These are phyloP conservation scores for Penicillium vulpinum DNA, from an alignment of 2,329 filamentous ascomycete species.

Conservation along the genomic window DNA sequence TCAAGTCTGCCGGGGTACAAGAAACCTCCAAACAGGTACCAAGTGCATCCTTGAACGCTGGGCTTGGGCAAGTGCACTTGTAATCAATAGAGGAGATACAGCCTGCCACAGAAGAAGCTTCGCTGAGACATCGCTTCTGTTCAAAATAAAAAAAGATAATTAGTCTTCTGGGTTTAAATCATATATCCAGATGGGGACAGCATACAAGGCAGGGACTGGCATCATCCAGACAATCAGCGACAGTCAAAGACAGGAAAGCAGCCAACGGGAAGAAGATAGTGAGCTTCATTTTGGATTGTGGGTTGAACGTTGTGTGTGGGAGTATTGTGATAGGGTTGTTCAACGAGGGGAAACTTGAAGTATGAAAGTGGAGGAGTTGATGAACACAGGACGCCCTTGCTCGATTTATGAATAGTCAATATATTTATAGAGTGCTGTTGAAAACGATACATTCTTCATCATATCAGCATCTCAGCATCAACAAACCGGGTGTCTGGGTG, in stretches of 20 bases:
- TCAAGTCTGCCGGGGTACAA: conserved; percentile 17
- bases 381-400: neutral
- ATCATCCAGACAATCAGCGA: conserved; percentile 5
- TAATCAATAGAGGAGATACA: conserved; percentile 17
- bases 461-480: neutral
- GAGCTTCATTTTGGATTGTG: conserved; percentile 18
- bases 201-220: conserved; percentile 17
- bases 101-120: conserved; percentile 15
- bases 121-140: conserved; percentile 16
- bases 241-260: conserved; percentile 17
- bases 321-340: neutral
- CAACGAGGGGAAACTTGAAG: neutral
- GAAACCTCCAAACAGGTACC: conserved; percentile 10
- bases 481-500: conserved; percentile 3
- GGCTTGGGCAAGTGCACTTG: conserved; percentile 20
- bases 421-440: neutral
- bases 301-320: neutral
- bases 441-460: neutral
- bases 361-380: neutral
- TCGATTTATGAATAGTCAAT: conserved; percentile 5
- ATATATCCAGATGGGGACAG: neutral
- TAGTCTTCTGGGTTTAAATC: neutral
- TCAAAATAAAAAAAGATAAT: neutral
- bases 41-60: conserved; percentile 19
- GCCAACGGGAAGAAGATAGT: conserved; percentile 19